Base-by-base conservation (phyloP, 176 grass and related monocot species). In the Thinopyrum elongatum region DNA sequence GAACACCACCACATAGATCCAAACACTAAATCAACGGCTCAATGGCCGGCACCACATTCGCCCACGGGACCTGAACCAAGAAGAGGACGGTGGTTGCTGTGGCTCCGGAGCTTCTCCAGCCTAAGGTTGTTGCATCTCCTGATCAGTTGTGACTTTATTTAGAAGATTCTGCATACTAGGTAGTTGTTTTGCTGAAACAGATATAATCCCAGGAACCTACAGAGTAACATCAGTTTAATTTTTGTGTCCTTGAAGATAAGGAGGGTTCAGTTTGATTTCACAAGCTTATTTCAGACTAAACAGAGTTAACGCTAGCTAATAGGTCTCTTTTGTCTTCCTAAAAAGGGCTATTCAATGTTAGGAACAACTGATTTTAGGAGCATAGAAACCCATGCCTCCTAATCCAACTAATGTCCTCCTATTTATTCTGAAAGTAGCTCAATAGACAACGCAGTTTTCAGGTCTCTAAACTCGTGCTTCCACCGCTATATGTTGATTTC, bases 151-250 rank as follows among this genome's bases (percentile, higher is more conserved):
- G 5, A 87, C 47, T 23, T 85, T 87, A 42, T 88, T 91, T 34
- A 98, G 82, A 33, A 98, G 49, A 44, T 88, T 94, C 86, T 91
- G 85, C 47, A 98, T 87, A 19, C 85, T 89, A 13, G 91, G 93
- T 34, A 98, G 53, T 74, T 95, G 90, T 81, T 91, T 94, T 26
- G 71, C 60, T 4, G 90, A 92, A 15, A 98, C 86, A n/a, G 89
- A 87, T 27, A 98, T 86, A 38, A 98, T 76, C 65, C 96, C 91
- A 58, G 88, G 86, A 55, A 95, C 25, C 96, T 98, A 79, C 81
- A 84, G 3, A 16, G 19, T 34, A 84, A 62, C 25, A 81, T 34
- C 23, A 57, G 7, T 57, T 63, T 39, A 29, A 41, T 19, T 35
- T 4, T 21, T 69, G 27, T 67, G 16, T 68, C 30, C 16, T 84